Conservation (phyloP, 2,329 filamentous ascomycete genomes). For the Ceratocystis ficicola region DNA sequence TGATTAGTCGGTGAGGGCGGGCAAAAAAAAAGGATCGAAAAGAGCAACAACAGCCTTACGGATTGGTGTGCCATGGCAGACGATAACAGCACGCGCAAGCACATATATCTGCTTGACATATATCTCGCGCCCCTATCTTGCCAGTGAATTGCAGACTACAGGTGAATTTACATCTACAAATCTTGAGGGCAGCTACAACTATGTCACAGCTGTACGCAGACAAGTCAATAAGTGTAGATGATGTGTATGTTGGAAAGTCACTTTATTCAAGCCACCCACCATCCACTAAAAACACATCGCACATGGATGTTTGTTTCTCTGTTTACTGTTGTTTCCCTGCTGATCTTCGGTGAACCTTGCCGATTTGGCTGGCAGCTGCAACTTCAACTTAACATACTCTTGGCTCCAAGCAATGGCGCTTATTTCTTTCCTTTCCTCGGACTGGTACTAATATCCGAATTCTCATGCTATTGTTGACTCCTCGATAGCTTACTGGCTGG, state of each 20-base stretch:
- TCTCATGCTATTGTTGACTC: neutral
- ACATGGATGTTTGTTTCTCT: neutral
- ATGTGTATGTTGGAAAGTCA: too few species aligned
- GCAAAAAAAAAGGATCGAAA: slow-evolving; percentile 1
- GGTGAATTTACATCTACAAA: too few species aligned
- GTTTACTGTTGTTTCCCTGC: neutral
- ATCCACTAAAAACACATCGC: too few species aligned
- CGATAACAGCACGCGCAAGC: neutral
- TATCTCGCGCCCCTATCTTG: neutral
- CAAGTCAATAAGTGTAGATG: too few species aligned
- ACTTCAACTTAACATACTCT: neutral
- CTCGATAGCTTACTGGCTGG: neutral
- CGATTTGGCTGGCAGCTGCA: neutral
- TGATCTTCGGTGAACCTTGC: neutral
- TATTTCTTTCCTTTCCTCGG: neutral
- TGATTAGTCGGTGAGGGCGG: neutral
- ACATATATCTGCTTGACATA: neutral
- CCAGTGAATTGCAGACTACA: too few species aligned
- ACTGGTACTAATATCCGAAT: neutral
- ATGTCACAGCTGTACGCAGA: neutral
- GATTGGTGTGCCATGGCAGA: neutral
- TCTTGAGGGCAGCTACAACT: too few species aligned
- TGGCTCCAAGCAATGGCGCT: neutral
- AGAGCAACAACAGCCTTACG: slow-evolving; percentile 1
- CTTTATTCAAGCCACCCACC: too few species aligned